Conservation (phyloP, 2,329 filamentous ascomycete species). For the Fusarium brachygibbosum region DNA sequence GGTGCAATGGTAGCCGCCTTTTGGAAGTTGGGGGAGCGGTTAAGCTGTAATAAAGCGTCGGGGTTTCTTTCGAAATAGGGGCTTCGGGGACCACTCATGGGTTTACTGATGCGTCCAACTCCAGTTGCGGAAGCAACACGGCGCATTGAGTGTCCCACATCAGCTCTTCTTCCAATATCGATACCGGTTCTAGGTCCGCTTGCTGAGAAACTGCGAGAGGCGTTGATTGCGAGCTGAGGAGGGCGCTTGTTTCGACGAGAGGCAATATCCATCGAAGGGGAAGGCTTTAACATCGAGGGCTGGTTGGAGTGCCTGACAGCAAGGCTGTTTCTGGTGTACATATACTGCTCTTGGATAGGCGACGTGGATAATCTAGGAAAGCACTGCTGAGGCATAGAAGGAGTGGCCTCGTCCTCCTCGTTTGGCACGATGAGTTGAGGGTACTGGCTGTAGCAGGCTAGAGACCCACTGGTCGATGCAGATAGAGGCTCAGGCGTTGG, state of each 20-base stretch:
- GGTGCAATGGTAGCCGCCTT: slow-evolving; percentile 61
- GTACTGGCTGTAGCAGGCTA: slow-evolving; percentile 40
- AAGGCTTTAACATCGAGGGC: slow-evolving; percentile 59
- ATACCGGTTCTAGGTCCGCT: slow-evolving; percentile 62
- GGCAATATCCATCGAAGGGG: slow-evolving; percentile 67
- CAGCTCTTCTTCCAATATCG: slow-evolving; percentile 61
- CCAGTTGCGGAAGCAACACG: slow-evolving; percentile 67
- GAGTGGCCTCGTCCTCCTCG: slow-evolving; percentile 42
- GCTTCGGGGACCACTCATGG: slow-evolving; percentile 52
- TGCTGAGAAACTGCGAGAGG: slow-evolving; percentile 60
- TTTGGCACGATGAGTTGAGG: slow-evolving; percentile 46
- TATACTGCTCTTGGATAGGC: slow-evolving; percentile 39
- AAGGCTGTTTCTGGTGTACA: slow-evolving; percentile 37
- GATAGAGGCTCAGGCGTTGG: slow-evolving; percentile 41
- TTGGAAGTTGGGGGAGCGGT: slow-evolving; percentile 59
- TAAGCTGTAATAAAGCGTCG: slow-evolving; percentile 60
- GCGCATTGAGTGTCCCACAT: slow-evolving; percentile 64
- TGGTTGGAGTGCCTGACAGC: slow-evolving; percentile 35
- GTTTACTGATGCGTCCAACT: slow-evolving; percentile 53
- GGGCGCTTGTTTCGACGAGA: slow-evolving; percentile 63
- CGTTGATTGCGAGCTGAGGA: slow-evolving; percentile 62
- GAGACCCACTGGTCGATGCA: slow-evolving; percentile 19
- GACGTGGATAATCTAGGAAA: slow-evolving; percentile 42
- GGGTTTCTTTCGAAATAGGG: slow-evolving; percentile 61
- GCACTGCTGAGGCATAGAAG: slow-evolving; percentile 43